Base-by-base conservation (phyloP, 2,329 filamentous ascomycete species). In the Colletotrichum acutatum region DNA sequence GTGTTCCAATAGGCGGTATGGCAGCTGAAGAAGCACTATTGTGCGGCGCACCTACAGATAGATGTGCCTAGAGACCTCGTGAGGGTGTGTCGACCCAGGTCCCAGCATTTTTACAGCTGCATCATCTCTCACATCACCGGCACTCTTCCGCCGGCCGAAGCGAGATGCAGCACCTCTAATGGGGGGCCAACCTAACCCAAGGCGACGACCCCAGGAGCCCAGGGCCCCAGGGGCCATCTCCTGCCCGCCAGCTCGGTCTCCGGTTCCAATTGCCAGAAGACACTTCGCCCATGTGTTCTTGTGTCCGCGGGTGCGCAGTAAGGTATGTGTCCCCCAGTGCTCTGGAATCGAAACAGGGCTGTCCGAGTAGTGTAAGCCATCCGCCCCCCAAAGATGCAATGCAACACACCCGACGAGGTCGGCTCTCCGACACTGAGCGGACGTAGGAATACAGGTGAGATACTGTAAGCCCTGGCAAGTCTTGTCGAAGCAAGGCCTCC, bases 231-330 rank as follows among this genome's bases (percentile, higher is more conserved):
- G 59, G 56, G 34, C 59, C 34, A 53, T 54, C 46, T 60, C 53
- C 42, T 59, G 57, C 28, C 68, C 69, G 65, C 58, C 69, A 64
- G 53, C 53, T 68, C 66, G 69, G 69, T 72, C 59, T 68, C 37
- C 49, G 52, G 52, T 64, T 12, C 52, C 52, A 54, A 14, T 54
- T 54, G 11, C 52, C 24, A 54, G 42, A 49, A n/a, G 19, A 49
- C 37, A 42, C 5, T 19, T 49, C 42, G 42, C 42, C 42, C 42
- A n/a, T 49, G 42, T 49, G 42, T 49, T 49, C 42, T 22, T 49
- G 24, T 54, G n/a, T 54, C n/a, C 22, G 9, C 11, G 22, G 8
- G 52, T 24, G 11, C 32, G 32, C 32, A 12, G 32, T 34, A 34
- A 34, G 32, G 32, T 6, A 14, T 54, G 52, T 54, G n/a, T 34